Conservation (phyloP, 257 asterid genomes). For the Ilex aquifolium region DNA sequence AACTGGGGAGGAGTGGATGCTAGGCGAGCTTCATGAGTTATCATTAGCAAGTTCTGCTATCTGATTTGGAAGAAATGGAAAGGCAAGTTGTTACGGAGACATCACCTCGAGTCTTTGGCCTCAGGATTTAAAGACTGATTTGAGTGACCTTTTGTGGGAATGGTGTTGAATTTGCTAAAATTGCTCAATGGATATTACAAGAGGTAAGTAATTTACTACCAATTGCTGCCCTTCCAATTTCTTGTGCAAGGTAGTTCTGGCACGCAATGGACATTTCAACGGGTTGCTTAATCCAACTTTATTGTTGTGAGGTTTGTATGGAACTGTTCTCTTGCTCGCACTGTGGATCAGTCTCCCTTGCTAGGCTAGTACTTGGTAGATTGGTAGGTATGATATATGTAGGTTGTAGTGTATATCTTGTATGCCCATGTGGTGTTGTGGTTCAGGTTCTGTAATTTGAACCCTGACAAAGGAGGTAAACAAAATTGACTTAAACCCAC, state of each 20-base stretch:
- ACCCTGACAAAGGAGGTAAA: neutral
- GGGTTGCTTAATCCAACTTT: constrained; percentile 22
- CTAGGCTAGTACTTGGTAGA: constrained; percentile 38
- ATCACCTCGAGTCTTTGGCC: constrained; percentile 11
- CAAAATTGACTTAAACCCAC: neutral
- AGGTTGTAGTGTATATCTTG: neutral
- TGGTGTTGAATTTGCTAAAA: constrained; percentile 3
- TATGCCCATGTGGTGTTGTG: constrained; percentile 17
- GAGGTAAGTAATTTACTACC: constrained; percentile 2
- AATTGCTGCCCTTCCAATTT: constrained; percentile 12
- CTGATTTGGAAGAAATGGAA: constrained; percentile 4
- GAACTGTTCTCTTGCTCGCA: constrained; percentile 21
- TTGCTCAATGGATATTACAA: constrained; percentile 1
- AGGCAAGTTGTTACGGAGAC: constrained; percentile 14
- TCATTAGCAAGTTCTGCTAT: constrained; percentile 61
- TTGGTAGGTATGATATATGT: constrained; percentile 19
- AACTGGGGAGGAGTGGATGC: constrained; percentile 98
- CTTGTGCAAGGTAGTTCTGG: constrained; percentile 13
- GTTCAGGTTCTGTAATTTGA: constrained; percentile 25
- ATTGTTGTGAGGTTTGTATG: constrained; percentile 35
- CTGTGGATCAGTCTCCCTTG: constrained; percentile 18
- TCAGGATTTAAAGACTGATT: constrained; percentile 10
- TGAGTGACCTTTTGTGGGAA: constrained; percentile 10
- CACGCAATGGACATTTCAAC: constrained; percentile 20
- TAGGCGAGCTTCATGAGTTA: constrained; percentile 77